Evolutionary conservation across 2,329 filamentous ascomycete species (phyloP), one percentile per base, ranked within the genome.

Genomic region (Penicillium frequentans): DNA sequence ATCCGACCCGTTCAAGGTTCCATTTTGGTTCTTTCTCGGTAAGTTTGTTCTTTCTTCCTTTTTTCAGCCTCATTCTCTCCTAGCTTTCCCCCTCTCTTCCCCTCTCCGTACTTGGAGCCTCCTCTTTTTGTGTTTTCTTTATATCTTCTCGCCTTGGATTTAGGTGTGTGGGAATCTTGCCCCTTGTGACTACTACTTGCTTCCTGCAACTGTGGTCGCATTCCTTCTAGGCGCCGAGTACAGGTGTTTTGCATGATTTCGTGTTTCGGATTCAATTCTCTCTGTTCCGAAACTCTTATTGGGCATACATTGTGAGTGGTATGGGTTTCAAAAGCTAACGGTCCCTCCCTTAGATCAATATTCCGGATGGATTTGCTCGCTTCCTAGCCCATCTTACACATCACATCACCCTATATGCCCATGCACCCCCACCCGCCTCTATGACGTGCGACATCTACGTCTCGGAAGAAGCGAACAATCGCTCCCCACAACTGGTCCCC

Each of bases 401-500:
- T 49, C 44, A 43, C 56, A 49, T 48, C 44, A 24, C 42, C 48
- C 31, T 7, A 27, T 19, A 31, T 33, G 33, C 27, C 37, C 46
- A 59, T 63, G 57, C 56, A 43, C 59, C 53, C n/a, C n/a, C n/a
- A n/a, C 46, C 31, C 35, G 57, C 55, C 58, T 67, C 64, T 63
- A 74, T 75, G 69, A 74, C 61, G 64, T 65, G 64, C 63, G 73
- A 76, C 56, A 67, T 68, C 61, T 77, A 77, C 66, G 73, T 77
- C 59, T 70, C 72, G 56, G 75, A 78, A 57, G 75, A 77, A 58
- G 72, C 64, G 56, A 66, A 63, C 58, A 64, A 69, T 60, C 62
- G 65, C 55, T 77, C 75, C 42, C 77, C 77, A 42, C 70, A 63
- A n/a, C 67, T 77, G 52, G 59, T 71, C 60, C 54, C 65, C 21